Base-by-base conservation (phyloP, 306 rosid genomes). In the Erythrophleum fordii region DNA sequence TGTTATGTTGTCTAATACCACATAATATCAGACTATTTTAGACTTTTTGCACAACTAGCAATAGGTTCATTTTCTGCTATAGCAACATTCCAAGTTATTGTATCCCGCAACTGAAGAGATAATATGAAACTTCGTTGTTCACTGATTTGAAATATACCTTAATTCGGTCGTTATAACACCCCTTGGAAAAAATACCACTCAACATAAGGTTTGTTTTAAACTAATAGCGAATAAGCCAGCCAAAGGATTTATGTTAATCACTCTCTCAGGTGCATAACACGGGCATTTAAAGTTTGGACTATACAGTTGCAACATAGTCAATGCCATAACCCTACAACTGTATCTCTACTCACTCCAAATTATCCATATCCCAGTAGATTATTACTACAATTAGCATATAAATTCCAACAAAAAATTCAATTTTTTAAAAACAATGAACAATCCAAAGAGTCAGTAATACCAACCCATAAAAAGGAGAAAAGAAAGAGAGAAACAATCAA, bases 351-450 rank as follows among this genome's bases (percentile, higher is more conserved):
- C 3, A 11, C 41, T 28, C 20, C 31, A 28, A 60, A 60, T 60
- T 17, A 60, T 26, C 39, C 67, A 26, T 28, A 42, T 64, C 65
- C 66, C 58, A 55, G 35, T 71, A 46, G 34, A 48, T 39, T 48
- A 23, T 69, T 65, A 26, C 80, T 11, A 31, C 9, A 80, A 76
- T 31, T 26, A 83, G 53, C 73, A 75, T 16, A 55, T 25, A 61
- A 82, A 76, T 6, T 79, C 58, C 62, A 76, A 34, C 28, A 77
- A 41, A 69, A 72, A 44, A 53, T 45, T 25, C 65, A 65, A 35
- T 72, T 42, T n/a, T 53, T 2, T 3, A 18, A 71, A 72, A 7
- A 11, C 66, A 61, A 48, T 2, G 67, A 72, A 75, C 64, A 73
- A 49, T 39, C 20, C 62, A 28, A 77, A 65, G 0, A 77, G 73